Conservation (phyloP, 176 grass and related monocot genomes). For the Triticum turgidum region DNA sequence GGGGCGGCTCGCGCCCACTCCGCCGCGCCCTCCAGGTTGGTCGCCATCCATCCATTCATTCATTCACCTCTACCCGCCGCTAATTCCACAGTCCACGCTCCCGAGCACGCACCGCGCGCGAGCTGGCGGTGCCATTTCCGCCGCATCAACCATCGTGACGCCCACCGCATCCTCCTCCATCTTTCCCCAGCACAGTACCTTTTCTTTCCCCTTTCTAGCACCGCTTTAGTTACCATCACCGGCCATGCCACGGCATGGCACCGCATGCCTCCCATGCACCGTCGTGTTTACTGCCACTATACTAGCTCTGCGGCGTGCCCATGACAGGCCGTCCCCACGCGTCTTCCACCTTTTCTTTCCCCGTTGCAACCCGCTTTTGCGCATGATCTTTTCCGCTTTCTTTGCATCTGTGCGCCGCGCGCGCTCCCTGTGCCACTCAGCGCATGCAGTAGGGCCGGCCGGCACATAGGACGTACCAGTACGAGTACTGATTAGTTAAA, state of each 20-base stretch:
- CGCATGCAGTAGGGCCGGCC: background rate
- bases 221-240: slow-evolving; percentile 33
- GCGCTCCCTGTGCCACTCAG: background rate
- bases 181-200: background rate
- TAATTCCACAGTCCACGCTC: background rate
- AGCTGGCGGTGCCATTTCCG: background rate
- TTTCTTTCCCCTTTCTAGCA: background rate
- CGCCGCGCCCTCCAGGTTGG: slow-evolving; percentile 91
- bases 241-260: slow-evolving; percentile 28
- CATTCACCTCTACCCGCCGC: background rate
- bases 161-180: background rate
- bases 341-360: background rate
- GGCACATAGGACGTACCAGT: too few relatives aligned
- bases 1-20: slow-evolving; percentile 76
- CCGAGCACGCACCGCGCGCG: background rate
- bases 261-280: slow-evolving; percentile 46
- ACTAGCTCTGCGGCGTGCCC: background rate
- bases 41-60: background rate
- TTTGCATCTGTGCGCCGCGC: background rate
- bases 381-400: slow-evolving; percentile 24
- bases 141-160: slow-evolving; percentile 6
- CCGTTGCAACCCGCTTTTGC: slow-evolving; percentile 31
- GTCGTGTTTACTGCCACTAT: background rate
- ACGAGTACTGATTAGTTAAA: background rate
- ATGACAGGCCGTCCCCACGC: slow-evolving; percentile 32